Evolutionary conservation across 805 yeast genomes (phyloP).

Genomic region (Yarrowia keelungensis): DNA sequence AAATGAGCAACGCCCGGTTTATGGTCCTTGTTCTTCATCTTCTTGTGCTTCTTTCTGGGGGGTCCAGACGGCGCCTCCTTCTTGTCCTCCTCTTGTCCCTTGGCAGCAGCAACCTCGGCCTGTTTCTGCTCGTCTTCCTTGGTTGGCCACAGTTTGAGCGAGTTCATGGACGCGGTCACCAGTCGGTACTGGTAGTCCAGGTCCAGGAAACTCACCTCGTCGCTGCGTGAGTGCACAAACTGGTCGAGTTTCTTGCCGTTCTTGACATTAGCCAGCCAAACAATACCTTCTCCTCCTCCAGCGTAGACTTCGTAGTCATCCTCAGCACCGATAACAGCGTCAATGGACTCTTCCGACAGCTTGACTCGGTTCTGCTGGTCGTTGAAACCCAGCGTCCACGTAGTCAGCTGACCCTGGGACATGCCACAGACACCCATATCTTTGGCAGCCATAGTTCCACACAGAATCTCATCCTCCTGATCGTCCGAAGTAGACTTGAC

Average conservation of each 20-base stretch:
- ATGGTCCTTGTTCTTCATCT: conserved; percentile 37
- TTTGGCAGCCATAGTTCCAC: conserved; percentile 70
- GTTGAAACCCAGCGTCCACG: conserved; percentile 67
- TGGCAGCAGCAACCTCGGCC: conserved; percentile 39
- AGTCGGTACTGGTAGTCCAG: conserved; percentile 81
- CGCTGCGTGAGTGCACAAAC: conserved; percentile 42
- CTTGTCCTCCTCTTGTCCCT: conserved; percentile 12
- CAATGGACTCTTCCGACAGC: conserved; percentile 53
- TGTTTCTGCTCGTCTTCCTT: conserved; percentile 38
- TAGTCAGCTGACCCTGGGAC: conserved; percentile 87
- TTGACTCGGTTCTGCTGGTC: conserved; percentile 84
- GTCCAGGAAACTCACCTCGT: conserved; percentile 78
- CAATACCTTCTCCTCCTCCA: conserved; percentile 52
- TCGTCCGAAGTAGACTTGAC: conserved; percentile 74
- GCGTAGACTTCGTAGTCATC: conserved; percentile 44
- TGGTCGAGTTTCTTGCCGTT: conserved; percentile 68
- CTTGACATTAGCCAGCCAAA: conserved; percentile 70
- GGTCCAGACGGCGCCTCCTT: conserved; percentile 4
- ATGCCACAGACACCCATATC: conserved; percentile 79
- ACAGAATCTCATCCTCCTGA: conserved; percentile 90
- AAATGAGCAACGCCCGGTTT: conserved; percentile 44
- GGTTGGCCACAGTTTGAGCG: conserved; percentile 72
- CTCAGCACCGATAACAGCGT: conserved; percentile 43
- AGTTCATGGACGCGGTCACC: conserved; percentile 84
- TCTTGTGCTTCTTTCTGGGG: conserved; percentile 39